Evolutionary conservation across 2,329 filamentous ascomycete genomes (phyloP), one percentile per base, ranked within the genome.

Genomic region (Cladosporium colombiae): DNA sequence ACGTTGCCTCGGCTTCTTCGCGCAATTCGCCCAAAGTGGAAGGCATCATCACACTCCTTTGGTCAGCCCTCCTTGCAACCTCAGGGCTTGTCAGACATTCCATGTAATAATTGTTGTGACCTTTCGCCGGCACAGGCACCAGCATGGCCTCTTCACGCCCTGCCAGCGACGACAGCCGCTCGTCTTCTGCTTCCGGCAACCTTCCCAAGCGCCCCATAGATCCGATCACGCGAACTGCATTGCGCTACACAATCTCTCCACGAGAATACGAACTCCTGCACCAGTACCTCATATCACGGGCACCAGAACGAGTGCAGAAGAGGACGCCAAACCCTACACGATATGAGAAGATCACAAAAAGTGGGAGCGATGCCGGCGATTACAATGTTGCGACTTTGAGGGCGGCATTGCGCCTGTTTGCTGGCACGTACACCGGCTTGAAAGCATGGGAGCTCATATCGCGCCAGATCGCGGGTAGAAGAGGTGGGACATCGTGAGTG

Each of bases 211-310:
- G 70, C 46, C 72, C 71, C 11, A 59, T 84, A 67, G 90, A 94
- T 70, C 90, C 91, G 5, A 84, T 96, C 68, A 84, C 96, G 65
- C 91, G 91, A 78, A 96, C 95, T 78, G 89, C 92, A 52, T 84
- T 97, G 66, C 89, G 93, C 70, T 93, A 97, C 79, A 95, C 91
- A 66, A 78, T 89, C 62, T 92, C 93, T 75, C 88, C 92, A 50
- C 88, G 89, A 77, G 93, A 97, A 78, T 97, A 97, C 78, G 89
- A 91, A 70, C 82, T 89, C 1, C 85, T 97, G 21, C 92, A 97
- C 78, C 89, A 90, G 74, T 93, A 93, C 75, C 85, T 96, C 62
- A 84, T 95, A 60, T 92, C 91, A 67, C 88, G 89, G 56, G 89
- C 91, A 5, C 79, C 82, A 81, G 78, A 84, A 73, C 70, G 66